These are phyloP conservation scores for Actinomortierella ambigua DNA, from an alignment of 371 early-diverging fungal species.

Conservation along the genomic window DNA sequence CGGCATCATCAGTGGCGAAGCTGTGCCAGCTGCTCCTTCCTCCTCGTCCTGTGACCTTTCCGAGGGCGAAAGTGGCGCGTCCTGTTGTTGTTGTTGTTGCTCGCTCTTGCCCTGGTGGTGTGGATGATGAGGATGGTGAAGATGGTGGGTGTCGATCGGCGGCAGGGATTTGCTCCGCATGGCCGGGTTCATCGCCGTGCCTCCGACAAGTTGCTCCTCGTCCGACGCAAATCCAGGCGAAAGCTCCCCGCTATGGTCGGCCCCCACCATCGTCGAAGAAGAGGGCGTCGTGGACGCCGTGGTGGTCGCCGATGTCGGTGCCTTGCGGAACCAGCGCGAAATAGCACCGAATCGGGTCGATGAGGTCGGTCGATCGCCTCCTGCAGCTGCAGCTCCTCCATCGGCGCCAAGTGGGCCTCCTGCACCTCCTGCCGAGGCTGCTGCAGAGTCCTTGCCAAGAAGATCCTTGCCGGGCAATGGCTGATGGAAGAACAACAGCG, in stretches of 20 bases:
- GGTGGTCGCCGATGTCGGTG: constrained; percentile 19
- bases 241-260: constrained; percentile 1
- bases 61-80: no score
- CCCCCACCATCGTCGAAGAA: background rate
- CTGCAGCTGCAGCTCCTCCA: no score
- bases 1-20: no score
- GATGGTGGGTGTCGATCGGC: constrained; percentile 13
- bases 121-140: constrained; percentile 1
- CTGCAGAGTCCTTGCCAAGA: constrained; percentile 8
- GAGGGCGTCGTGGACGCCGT: constrained; percentile 14
- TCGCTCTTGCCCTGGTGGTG: no score
- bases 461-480: constrained; percentile 35
- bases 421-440: no score
- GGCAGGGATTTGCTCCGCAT: constrained; percentile 43
- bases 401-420: no score
- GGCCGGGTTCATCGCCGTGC: constrained; percentile 25
- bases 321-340: constrained; percentile 42
- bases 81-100: no score
- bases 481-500: constrained; percentile 57
- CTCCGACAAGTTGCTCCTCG: constrained; percentile 16
- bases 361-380: constrained; percentile 29
- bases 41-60: no score
- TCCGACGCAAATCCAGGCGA: constrained; percentile 14
- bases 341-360: constrained; percentile 43
- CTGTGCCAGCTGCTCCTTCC: constrained; percentile 10